These are phyloP conservation scores for Grigorovia jiainica DNA, from an alignment of 805 yeast species.

Conservation along the genomic window DNA sequence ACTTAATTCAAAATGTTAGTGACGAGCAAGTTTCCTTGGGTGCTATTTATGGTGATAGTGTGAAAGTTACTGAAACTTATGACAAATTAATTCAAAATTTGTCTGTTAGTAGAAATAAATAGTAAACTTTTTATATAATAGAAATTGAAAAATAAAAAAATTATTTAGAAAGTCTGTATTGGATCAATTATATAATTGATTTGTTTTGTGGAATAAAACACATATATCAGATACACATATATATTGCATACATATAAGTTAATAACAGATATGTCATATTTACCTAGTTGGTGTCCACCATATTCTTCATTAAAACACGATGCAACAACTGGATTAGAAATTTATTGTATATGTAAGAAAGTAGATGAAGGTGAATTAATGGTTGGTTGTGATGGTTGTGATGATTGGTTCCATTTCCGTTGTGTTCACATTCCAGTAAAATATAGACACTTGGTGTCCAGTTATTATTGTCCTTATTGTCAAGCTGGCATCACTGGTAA, in stretches of 20 bases:
- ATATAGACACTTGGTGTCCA: conserved; percentile 47
- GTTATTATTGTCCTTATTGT: conserved; percentile 69
- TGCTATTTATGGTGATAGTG: conserved; percentile 34
- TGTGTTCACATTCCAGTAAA: conserved; percentile 55
- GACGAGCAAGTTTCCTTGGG: conserved; percentile 43
- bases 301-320: conserved; percentile 16
- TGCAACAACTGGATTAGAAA: conserved; percentile 39
- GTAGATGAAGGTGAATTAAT: conserved; percentile 74
- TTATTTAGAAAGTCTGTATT: too few relatives aligned
- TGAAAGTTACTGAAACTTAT: conserved; percentile 41
- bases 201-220: too few relatives aligned
- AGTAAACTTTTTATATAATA: background rate
- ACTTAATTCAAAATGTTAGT: conserved; percentile 57
- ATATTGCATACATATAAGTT: too few relatives aligned
- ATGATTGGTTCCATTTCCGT: conserved; percentile 85
- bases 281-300: conserved; percentile 28
- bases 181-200: too few relatives aligned
- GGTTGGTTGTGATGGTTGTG: conserved; percentile 95
- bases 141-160: background rate
- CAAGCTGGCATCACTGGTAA: conserved; percentile 34
- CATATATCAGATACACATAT: too few relatives aligned
- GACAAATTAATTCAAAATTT: conserved; percentile 64
- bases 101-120: conserved; percentile 25
- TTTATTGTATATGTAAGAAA: conserved; percentile 68
- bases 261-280: conserved; percentile 4